Evolutionary conservation across 1,284 basidiomycete species (phyloP), one percentile per base, ranked within the genome.

Genomic region (Exobasidium rhododendri): DNA sequence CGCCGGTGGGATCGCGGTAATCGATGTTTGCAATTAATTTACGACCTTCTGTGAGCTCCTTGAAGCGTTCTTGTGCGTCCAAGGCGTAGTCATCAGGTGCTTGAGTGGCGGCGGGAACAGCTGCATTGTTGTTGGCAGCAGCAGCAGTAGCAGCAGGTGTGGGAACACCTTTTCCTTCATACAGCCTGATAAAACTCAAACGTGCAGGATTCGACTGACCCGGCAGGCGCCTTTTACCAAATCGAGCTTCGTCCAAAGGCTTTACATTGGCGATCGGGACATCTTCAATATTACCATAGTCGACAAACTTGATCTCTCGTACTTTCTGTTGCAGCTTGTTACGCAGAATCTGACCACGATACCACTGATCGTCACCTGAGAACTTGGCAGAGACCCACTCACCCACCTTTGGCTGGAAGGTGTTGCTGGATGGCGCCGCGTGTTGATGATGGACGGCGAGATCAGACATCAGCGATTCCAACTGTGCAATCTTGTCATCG

Each of bases 401-500:
- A 29, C 93, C 93, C 20, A 85, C 68, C 2, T 76, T 68, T 1
- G 92, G 94, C 3, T 83, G 82, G 7, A 47, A 53, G 14, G 20
- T 26, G 4, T 17, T 50, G 3, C 20, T 3, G 1, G 64, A 31
- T 13, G 66, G 55, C 3, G 53, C 30, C 32, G 69, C 57, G 0
- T 59, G 44, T 55, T 67, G 59, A 60, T 71, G 69, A 40, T 65
- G 63, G 0, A 69, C 14, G 52, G 52, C 20, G 5, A 98, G 94
- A 65, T 97, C 94, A 55, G 84, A 84, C 94, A 97, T 97, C 66
- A 98, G 84, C 79, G 89, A 88, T 76, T 97, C 94, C 61, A 98
- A 83, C 14, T 89, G 87, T 6, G 65, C 57, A 50, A 73, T 73
- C 57, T 69, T 56, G 45, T 67, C 69, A 62, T 71, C 69, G 61